Base-by-base conservation (phyloP, 2,329 filamentous ascomycete genomes). In the Dichotomopilus funicola region DNA sequence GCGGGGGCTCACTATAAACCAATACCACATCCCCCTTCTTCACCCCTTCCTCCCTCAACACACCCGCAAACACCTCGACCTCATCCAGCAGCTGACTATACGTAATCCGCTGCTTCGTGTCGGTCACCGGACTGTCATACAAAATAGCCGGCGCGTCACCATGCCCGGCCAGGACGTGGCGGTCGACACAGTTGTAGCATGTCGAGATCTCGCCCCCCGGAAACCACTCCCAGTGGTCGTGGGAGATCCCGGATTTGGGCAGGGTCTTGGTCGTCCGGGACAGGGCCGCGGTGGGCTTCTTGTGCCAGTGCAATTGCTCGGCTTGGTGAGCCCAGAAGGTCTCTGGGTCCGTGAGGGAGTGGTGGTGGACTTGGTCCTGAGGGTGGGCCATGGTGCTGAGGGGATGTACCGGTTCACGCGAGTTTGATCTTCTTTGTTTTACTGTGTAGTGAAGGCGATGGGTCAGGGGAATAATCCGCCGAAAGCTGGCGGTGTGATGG, bases 191-290 rank as follows among this genome's bases (percentile, higher is more conserved):
- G 69, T 96, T 97, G 75, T 90, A 95, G 63, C 88, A 90, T 0
- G 90, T 96, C 41, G 88, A 94, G 63, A 97, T 88, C 73, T 94
- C 85, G 59, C 91, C 92, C 60, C 84, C 89, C 0, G 88, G 82
- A 63, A 95, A 96, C 92, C 92, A 97, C 60, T 83, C 81, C 91
- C 91, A 96, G 66, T 87, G 84, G 43, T 83, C 78, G 67, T 95
- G 85, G 12, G 76, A 74, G n/a, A 76, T 72, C 54, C 84, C 85
- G 61, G 73, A 80, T 52, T 76, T 71, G 4, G 19, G 19, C 19
- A 94, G 75, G 6, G 75, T 81, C 71, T 88, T 91, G 48, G 78
- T 82, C 19, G 76, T 79, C 41, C 73, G 75, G 3, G 73, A 73
- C 27, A 95, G 78, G 0, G 82, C 80, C 0, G 78, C 75, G 10